Conservation (phyloP, 2,329 filamentous ascomycete species). For the Thelonectria rubi region DNA sequence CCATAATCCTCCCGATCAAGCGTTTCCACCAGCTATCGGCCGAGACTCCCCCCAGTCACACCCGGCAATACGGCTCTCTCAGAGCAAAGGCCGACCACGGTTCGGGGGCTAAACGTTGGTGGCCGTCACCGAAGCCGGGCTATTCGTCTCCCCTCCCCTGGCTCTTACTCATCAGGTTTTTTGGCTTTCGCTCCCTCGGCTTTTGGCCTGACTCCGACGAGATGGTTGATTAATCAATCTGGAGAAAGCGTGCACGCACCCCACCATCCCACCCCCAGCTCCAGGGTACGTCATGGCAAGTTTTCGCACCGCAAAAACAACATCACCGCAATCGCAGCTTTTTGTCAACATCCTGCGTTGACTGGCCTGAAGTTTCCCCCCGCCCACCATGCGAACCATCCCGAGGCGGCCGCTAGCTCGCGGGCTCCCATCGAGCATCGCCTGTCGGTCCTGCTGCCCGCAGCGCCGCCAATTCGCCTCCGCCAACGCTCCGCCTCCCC, state of each 20-base stretch:
- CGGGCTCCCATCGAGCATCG: constrained; percentile 27
- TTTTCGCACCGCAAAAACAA: constrained; percentile 1
- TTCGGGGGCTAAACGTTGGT: not conserved
- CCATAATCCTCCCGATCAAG: constrained; percentile 2
- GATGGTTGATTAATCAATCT: not conserved
- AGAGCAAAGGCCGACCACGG: not conserved
- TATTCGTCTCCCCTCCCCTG: not conserved
- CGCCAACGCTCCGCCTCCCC: constrained; percentile 48
- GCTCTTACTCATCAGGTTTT: not conserved
- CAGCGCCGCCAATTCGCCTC: constrained; percentile 47
- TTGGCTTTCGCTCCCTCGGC: constrained; percentile 1
- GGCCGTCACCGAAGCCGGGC: not conserved
- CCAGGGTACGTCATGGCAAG: constrained; percentile 6
- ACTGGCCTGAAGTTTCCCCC: not conserved
- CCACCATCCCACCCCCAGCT: not conserved
- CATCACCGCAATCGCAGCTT: not conserved
- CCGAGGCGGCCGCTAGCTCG: constrained; percentile 34
- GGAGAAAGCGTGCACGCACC: not conserved
- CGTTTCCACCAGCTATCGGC: constrained; percentile 7
- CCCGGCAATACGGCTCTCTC: not conserved
- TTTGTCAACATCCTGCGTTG: not conserved
- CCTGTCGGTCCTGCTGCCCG: constrained; percentile 46
- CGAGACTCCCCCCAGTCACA: not conserved
- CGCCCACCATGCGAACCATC: constrained; percentile 37
- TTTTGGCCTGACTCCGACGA: not conserved